Percentiles rank a stretch among this genome's conserved stretches.
phyloP scores from a whole-genome alignment of 2,329 filamentous ascomycete species.

The Talaromyces rugulosus region DNA sequence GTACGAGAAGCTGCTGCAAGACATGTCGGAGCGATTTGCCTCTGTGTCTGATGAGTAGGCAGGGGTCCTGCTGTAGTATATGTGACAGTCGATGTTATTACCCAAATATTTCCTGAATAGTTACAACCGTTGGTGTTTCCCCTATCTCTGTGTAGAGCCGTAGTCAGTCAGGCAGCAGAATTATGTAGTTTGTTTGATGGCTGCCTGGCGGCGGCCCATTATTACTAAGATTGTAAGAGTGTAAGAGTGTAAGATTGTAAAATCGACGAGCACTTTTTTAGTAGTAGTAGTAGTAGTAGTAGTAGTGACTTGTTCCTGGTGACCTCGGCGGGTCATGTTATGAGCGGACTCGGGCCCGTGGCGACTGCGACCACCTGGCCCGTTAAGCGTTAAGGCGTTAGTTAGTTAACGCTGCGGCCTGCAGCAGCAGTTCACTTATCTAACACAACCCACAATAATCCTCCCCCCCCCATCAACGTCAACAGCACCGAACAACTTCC shows the following conservation, averaged over 20 bases:
- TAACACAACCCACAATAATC: constrained; percentile 3
- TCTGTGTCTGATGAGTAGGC: constrained; percentile 87
- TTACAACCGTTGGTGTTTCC: neutral
- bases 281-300: too few relatives aligned
- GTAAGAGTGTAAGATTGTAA: neutral
- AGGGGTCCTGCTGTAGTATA: constrained; percentile 10
- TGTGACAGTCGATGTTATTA: neutral
- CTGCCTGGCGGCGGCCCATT: neutral
- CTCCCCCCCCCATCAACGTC: neutral
- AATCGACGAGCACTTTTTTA: neutral
- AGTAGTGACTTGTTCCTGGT: neutral
- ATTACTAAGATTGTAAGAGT: too few relatives aligned
- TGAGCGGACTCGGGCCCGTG: neutral
- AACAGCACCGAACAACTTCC: neutral
- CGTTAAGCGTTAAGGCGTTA: too few relatives aligned
- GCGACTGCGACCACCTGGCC: neutral
- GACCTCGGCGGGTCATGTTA: neutral
- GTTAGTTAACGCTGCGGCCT: constrained; percentile 8
- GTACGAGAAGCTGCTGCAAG: constrained; percentile 89
- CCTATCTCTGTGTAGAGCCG: neutral
- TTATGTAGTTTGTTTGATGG: constrained; percentile 1
- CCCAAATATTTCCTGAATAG: constrained; percentile 8
- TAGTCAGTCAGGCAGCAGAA: constrained; percentile 12
- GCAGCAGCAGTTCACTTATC: neutral
- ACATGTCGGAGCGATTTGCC: constrained; percentile 96